phyloP scores from a whole-genome alignment of 495 filamentous ascomycete genomes.

The Xylaria cubensis region DNA sequence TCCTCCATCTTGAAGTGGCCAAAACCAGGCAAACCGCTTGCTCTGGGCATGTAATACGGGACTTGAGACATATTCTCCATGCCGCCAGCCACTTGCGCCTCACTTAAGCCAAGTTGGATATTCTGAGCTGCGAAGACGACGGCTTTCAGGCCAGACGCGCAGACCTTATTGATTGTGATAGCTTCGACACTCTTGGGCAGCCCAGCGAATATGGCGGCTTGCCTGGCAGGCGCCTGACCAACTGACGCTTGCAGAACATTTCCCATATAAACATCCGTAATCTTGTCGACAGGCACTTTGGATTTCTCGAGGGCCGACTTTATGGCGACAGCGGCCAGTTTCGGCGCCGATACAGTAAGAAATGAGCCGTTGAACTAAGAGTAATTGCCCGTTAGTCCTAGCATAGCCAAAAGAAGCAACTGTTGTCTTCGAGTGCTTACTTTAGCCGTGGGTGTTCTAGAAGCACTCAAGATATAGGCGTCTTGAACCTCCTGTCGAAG shows the following conservation, averaged over 20 bases:
- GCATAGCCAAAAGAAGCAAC: background rate
- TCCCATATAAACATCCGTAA: slow-evolving; percentile 95
- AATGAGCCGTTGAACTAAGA: slow-evolving; percentile 90
- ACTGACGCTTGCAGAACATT: slow-evolving; percentile 87
- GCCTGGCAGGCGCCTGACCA: slow-evolving; percentile 90
- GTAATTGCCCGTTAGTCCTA: slow-evolving; percentile 26
- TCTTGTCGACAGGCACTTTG: slow-evolving; percentile 73
- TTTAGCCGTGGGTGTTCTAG: slow-evolving; percentile 87
- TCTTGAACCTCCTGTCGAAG: slow-evolving; percentile 76
- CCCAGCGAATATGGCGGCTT: slow-evolving; percentile 88
- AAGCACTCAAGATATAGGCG: slow-evolving; percentile 88
- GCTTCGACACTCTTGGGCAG: slow-evolving; percentile 80
- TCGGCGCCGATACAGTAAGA: slow-evolving; percentile 78
- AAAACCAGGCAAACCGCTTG: slow-evolving; percentile 77
- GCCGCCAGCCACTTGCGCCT: slow-evolving; percentile 89
- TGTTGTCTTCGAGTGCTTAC: slow-evolving; percentile 49
- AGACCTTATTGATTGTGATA: slow-evolving; percentile 96
- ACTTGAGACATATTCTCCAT: slow-evolving; percentile 98
- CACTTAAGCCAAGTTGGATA: slow-evolving; percentile 86
- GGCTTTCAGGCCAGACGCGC: slow-evolving; percentile 91
- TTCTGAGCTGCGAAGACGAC: slow-evolving; percentile 90
- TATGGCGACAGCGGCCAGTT: slow-evolving; percentile 87
- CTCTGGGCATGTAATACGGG: slow-evolving; percentile 86
- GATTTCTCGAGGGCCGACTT: slow-evolving; percentile 86
- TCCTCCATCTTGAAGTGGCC: slow-evolving; percentile 88